Percentiles rank a stretch among this genome's conserved stretches.
These are phyloP conservation scores for Naganishia kalamii DNA, from an alignment of 768 basidiomycete species.

Conservation along the genomic window DNA sequence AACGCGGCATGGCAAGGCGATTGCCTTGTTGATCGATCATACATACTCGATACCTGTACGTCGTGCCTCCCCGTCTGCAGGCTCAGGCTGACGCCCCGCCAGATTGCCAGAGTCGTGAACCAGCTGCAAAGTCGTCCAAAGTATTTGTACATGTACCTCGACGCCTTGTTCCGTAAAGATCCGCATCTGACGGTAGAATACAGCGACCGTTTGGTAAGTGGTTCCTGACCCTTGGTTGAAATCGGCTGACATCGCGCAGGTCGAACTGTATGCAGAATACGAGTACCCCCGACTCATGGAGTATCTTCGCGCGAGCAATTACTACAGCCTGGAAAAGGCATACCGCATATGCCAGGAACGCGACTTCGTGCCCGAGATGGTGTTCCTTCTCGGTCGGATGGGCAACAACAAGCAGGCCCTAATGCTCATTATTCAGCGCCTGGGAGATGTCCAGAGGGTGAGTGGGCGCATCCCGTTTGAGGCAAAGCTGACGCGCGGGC, in stretches of 20 bases:
- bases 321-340: constrained; percentile 83
- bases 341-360: constrained; percentile 76
- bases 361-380: constrained; percentile 91
- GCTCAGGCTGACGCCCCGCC: constrained; percentile 13
- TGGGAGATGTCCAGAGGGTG: constrained; percentile 85
- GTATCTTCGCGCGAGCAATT: constrained; percentile 81
- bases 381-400: constrained; percentile 93
- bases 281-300: constrained; percentile 73
- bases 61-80: constrained; percentile 16
- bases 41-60: constrained; percentile 90
- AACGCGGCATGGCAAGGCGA: constrained; percentile 62
- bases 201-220: constrained; percentile 71
- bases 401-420: constrained; percentile 94
- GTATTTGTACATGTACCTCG: constrained; percentile 88
- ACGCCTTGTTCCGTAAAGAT: constrained; percentile 81
- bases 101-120: constrained; percentile 82
- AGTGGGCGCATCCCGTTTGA: neutral
- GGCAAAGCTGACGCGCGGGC: neutral
- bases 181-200: constrained; percentile 70
- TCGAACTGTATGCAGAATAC: constrained; percentile 86
- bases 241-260: constrained; percentile 48
- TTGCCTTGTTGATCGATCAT: constrained; percentile 81
- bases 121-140: constrained; percentile 69
- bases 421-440: constrained; percentile 85
- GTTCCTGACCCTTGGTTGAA: neutral